Evolutionary conservation across 1,284 basidiomycete genomes (phyloP), one percentile per base, ranked within the genome.

Genomic region (Apiotrichum porosum): DNA sequence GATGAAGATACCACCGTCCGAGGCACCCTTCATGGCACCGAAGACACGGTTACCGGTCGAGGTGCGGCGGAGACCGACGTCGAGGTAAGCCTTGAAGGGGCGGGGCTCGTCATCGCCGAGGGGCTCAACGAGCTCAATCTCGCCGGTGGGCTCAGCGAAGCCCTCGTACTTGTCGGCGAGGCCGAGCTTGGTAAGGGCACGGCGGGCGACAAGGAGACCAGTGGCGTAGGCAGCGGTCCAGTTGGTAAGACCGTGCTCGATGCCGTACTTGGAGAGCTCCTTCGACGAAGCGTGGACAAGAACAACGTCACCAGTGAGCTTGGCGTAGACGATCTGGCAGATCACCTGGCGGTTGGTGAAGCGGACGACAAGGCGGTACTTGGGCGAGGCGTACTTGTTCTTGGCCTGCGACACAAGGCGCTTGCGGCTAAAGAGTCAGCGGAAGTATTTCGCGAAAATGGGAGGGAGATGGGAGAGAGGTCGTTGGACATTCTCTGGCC

Each of bases 381-480:
- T 97, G 57, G 92, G 93, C 32, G 91, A 89, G 68, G 95, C 94
- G 79, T 97, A 98, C 81, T 98, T 98, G 86, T 97, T 98, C 83
- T 98, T 99, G 60, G 94, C 92, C 82, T 99, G 95, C 19, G 21
- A 22, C 60, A 97, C 83, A 49, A 98, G 82, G 65, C 91, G 85
- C 80, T 95, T 94, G 26, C 26, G 35, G 34, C 19, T 22, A 21
- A n/a, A n/a, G n/a, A n/a, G n/a, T n/a, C n/a, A n/a, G n/a, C n/a
- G n/a, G 32, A 6, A 34, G 3, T 1, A 6, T 1, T 8, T 18
- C 2, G 5, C 1, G 32, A 6, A 4, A 17, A 5, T 1, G n/a
- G n/a, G n/a, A n/a, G n/a, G n/a, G n/a, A n/a, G n/a, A n/a, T n/a
- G n/a, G n/a, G n/a, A n/a, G n/a, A n/a, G n/a, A n/a, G n/a, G n/a